Conservation (phyloP, 257 asterid species). For the Solanum neorickii region DNA sequence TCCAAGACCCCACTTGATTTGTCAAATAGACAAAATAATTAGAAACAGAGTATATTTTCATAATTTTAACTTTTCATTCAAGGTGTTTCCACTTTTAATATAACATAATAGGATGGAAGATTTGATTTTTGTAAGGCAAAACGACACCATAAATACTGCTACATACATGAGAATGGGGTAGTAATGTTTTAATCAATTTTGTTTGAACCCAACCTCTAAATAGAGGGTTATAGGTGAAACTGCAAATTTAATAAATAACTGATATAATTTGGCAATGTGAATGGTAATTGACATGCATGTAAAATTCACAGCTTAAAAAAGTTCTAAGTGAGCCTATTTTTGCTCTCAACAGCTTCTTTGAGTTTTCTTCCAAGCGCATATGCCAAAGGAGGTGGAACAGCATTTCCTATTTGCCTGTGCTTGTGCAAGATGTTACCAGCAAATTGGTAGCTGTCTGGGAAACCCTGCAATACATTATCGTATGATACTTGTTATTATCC, state of each 20-base stretch:
- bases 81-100: too few species aligned
- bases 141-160: background rate
- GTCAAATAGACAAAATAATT: too few species aligned
- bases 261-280: background rate
- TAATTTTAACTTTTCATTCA: too few species aligned
- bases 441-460: slow-evolving; percentile 65
- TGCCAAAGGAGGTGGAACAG: slow-evolving; percentile 94
- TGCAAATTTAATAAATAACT: background rate
- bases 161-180: background rate
- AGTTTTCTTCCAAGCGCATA: slow-evolving; percentile 77
- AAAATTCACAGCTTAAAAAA: background rate
- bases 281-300: background rate
- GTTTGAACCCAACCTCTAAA: background rate
- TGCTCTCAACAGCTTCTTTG: slow-evolving; percentile 62
- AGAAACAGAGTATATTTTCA: too few species aligned
- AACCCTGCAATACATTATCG: slow-evolving; percentile 43
- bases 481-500: background rate
- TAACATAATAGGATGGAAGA: too few species aligned
- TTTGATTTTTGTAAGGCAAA: too few species aligned
- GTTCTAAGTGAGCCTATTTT: slow-evolving; percentile 2
- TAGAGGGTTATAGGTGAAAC: background rate
- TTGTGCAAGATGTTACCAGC: slow-evolving; percentile 55
- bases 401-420: slow-evolving; percentile 94
- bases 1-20: too few species aligned
- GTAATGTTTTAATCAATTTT: background rate